Evolutionary conservation across 148 eudicot species (phyloP).

Genomic region (Spergularia bocconei): DNA sequence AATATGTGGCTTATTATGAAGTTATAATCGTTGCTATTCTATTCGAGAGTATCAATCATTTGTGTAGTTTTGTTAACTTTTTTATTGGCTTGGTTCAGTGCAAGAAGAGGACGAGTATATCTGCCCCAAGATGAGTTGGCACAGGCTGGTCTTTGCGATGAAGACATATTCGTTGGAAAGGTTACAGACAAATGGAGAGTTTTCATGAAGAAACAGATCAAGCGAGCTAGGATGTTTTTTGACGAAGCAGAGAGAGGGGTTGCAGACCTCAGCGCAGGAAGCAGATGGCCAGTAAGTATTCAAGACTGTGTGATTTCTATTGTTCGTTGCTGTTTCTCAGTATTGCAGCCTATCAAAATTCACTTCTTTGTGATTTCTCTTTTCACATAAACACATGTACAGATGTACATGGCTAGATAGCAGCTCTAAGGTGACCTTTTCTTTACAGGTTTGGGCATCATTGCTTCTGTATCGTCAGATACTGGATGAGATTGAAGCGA

Average conservation of each 20-base stretch:
- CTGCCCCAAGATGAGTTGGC: constrained; percentile 94
- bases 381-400: not conserved
- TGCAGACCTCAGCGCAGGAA: constrained; percentile 72
- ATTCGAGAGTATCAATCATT: not conserved
- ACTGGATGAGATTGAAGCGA: constrained; percentile 91
- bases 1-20: not conserved
- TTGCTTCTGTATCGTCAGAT: constrained; percentile 79
- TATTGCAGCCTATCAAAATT: not conserved
- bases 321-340: not conserved
- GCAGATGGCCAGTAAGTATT: constrained; percentile 93
- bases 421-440: not conserved
- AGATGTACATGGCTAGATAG: not conserved
- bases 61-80: constrained; percentile 6
- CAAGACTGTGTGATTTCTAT: not conserved
- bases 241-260: constrained; percentile 92
- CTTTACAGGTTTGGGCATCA: constrained; percentile 90
- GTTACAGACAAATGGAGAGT: constrained; percentile 94
- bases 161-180: constrained; percentile 82
- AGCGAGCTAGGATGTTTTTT: constrained; percentile 88
- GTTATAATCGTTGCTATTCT: not conserved
- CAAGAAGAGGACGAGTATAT: constrained; percentile 88
- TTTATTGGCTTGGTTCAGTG: constrained; percentile 42
- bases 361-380: not conserved
- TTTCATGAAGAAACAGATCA: constrained; percentile 92
- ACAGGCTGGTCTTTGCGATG: constrained; percentile 93